Percentiles rank a stretch among this genome's conserved stretches.
Conservation (phyloP, 2,329 filamentous ascomycete species). For the Cercospora sp. region DNA sequence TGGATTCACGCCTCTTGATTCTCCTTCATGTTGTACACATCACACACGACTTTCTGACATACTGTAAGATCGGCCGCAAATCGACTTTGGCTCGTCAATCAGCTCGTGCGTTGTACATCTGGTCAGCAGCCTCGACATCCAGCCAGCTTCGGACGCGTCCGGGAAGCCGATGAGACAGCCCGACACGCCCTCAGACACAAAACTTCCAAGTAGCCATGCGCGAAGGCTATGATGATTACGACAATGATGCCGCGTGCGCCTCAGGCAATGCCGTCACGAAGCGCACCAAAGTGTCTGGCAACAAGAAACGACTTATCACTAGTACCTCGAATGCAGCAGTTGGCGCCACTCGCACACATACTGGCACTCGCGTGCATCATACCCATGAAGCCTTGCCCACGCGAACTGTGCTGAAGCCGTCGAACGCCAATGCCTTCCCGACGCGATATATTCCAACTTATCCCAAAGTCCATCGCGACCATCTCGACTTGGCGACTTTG, state of each 20-base stretch:
- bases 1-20: background rate
- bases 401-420: background rate
- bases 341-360: background rate
- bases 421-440: background rate
- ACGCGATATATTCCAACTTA: background rate
- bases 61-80: background rate
- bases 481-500: background rate
- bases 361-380: background rate
- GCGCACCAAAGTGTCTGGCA: constrained; percentile 1
- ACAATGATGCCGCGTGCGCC: background rate
- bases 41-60: background rate
- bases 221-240: background rate
- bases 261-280: background rate
- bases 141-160: background rate
- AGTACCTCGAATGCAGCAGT: constrained; percentile 2
- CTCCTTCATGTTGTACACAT: background rate
- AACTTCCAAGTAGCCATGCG: background rate
- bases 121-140: background rate
- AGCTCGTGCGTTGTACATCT: background rate
- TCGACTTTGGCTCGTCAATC: background rate
- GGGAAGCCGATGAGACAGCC: background rate
- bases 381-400: background rate
- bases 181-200: background rate
- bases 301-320: constrained; percentile 10
- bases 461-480: constrained; percentile 6